A percentile compares a stretch with the other conserved stretches of the same genome.
These are phyloP conservation scores for Lepidium africanum DNA, from an alignment of 345 rosid species.

Conservation along the genomic window DNA sequence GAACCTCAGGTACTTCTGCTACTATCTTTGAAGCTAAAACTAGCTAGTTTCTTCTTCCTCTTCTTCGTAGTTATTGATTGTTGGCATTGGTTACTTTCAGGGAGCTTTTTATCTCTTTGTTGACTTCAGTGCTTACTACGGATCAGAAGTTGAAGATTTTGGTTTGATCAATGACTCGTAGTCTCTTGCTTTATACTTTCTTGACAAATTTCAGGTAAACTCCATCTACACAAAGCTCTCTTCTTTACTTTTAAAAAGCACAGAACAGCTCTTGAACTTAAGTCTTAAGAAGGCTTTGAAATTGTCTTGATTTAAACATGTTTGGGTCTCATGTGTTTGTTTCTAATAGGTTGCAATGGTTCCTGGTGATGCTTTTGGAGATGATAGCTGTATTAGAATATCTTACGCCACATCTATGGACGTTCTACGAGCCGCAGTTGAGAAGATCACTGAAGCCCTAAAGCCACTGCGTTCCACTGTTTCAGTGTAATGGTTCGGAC, in stretches of 20 bases:
- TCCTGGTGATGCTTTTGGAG: conserved; percentile 96
- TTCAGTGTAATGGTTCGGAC: conserved; percentile 30
- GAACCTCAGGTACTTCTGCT: conserved; percentile 66
- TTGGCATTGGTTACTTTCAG: conserved; percentile 34
- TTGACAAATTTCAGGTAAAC: conserved; percentile 33
- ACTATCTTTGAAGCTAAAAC: background rate
- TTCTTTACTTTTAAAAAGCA: background rate
- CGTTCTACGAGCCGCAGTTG: conserved; percentile 66
- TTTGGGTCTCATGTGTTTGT: background rate
- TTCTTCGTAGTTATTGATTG: background rate
- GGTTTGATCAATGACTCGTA: conserved; percentile 64
- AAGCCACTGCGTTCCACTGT: conserved; percentile 43
- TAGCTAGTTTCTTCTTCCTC: background rate
- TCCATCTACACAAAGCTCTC: background rate
- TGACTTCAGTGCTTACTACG: conserved; percentile 80
- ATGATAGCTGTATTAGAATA: conserved; percentile 76
- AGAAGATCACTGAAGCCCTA: conserved; percentile 76
- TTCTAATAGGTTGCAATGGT: conserved; percentile 74
- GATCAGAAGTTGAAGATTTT: conserved; percentile 67
- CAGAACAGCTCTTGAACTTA: background rate
- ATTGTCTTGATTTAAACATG: no score
- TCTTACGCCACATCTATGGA: conserved; percentile 85
- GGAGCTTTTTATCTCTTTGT: conserved; percentile 94
- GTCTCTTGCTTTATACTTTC: conserved; percentile 57
- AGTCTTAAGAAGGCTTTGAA: background rate